Conservation (phyloP, 192 early-diverging fungal genomes). For the Allomyces arbusculus region DNA sequence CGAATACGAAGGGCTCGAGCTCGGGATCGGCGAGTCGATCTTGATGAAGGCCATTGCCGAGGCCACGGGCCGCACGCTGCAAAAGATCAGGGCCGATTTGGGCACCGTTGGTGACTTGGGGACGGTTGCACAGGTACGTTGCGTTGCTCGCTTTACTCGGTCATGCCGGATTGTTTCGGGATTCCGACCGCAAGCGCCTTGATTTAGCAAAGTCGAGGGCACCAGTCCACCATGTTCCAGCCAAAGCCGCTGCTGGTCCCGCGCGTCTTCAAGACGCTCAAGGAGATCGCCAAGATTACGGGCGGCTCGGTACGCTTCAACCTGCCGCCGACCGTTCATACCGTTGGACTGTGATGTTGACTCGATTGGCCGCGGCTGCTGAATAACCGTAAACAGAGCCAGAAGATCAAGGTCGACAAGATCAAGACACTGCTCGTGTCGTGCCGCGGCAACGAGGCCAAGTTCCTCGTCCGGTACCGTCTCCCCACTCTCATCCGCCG, state of each 20-base stretch:
- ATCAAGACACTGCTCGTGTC: constrained; percentile 57
- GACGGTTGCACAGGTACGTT: constrained; percentile 50
- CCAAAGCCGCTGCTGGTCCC: constrained; percentile 59
- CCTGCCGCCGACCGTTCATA: background rate
- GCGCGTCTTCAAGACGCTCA: constrained; percentile 65
- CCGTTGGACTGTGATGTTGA: no score
- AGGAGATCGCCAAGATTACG: constrained; percentile 61
- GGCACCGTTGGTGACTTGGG: constrained; percentile 71
- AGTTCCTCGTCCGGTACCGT: constrained; percentile 56
- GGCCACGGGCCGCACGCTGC: constrained; percentile 55
- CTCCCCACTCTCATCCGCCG: background rate
- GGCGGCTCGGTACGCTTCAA: constrained; percentile 39
- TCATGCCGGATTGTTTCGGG: background rate
- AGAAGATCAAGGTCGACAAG: constrained; percentile 49
- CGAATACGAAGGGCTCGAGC: constrained; percentile 85
- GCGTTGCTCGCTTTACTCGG: background rate
- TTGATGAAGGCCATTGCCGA: constrained; percentile 83
- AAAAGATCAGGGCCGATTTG: constrained; percentile 62
- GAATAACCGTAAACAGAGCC: constrained; percentile 1
- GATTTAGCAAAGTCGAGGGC: constrained; percentile 35
- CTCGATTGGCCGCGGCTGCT: no score
- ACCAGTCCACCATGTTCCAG: constrained; percentile 63
- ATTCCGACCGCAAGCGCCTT: background rate
- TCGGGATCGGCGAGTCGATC: constrained; percentile 85
- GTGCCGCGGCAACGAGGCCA: constrained; percentile 59